Base-by-base conservation (phyloP, 352 stramenopile genomes). In the Thalassiosira mediterranea region DNA sequence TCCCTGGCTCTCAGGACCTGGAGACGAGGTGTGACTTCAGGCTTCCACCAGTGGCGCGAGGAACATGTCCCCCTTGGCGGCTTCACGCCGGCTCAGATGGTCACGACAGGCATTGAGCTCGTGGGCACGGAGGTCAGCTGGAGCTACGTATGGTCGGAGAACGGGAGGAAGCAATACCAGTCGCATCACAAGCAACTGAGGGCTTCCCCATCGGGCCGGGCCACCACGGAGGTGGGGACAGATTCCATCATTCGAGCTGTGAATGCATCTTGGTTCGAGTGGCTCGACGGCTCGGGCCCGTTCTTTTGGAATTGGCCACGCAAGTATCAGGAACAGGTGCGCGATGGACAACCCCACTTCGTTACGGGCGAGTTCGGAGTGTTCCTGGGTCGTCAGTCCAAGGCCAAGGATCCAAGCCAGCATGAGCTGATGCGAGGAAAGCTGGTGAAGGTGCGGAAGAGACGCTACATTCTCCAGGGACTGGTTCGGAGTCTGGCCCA, bases 381-480 rank as follows among this genome's bases (percentile, higher is more conserved):
- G 4, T 53, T 29, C 21, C 4, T 8, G 21, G 19, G 44, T 5
- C 8, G 5, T 5, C 44, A 53, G 44, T 7, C 44, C 15, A 5
- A 5, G 44, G 15, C 8, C 44, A 8, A 23, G 8, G 15, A 19
- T n/a, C 15, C 15, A n/a, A 11, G 44, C 15, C 4, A 28, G 8
- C 15, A 28, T 10, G 21, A n/a, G 8, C 21, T 11, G 15, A 19
- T 28, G 15, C 4, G 7, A 29, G 44, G n/a, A n/a, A 53, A 53
- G 17, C 5, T 53, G 8, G 15, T 53, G 4, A 19, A 19, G 44
- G 44, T 53, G 44, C 15, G 44, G 21, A 7, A 53, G 17, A 7
- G 44, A n/a, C 15, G 8, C 44, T 74, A 74, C 42, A 73, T 73
- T 23, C 10, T 3, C 1, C 4, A 21, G 4, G 64, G 64, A 32